A percentile compares a stretch with the other conserved stretches of the same genome.
Evolutionary conservation across 768 basidiomycete species (phyloP).

Genomic region (Boletus pseudopeckii): DNA sequence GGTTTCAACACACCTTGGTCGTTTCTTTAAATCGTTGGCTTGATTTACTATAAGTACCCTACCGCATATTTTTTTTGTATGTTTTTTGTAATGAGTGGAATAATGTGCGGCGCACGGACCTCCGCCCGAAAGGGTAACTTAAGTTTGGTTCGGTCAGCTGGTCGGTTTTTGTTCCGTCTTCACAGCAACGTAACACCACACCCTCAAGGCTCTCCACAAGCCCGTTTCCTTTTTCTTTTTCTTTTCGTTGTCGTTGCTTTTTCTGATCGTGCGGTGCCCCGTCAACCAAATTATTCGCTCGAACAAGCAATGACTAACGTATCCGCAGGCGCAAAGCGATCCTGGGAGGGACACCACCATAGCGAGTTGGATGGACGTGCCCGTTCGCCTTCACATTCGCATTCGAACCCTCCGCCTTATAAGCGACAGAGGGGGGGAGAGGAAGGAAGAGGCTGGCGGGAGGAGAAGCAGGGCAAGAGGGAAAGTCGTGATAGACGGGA

Average conservation of each 20-base stretch:
- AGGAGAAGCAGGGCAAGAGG: constrained; percentile 43
- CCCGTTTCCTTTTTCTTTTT: background rate
- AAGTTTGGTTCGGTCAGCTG: too few species aligned
- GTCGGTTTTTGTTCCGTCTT: background rate
- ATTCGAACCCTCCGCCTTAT: constrained; percentile 19
- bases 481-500: constrained; percentile 37
- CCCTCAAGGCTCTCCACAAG: background rate
- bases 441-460: constrained; percentile 65
- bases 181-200: background rate
- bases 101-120: constrained; percentile 21
- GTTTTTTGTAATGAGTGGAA: background rate
- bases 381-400: constrained; percentile 13
- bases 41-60: background rate
- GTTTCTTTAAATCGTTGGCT: background rate
- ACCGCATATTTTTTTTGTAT: background rate
- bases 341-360: constrained; percentile 57
- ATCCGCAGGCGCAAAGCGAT: constrained; percentile 80
- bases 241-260: background rate
- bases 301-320: constrained; percentile 68
- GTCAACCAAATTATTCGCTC: constrained; percentile 54
- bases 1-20: background rate
- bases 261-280: constrained; percentile 72
- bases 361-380: constrained; percentile 32
- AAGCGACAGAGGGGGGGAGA: constrained; percentile 56
- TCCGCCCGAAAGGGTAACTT: background rate